These are phyloP conservation scores for Nicotiana sylvestris DNA, from an alignment of 257 asterid species.

Conservation along the genomic window DNA sequence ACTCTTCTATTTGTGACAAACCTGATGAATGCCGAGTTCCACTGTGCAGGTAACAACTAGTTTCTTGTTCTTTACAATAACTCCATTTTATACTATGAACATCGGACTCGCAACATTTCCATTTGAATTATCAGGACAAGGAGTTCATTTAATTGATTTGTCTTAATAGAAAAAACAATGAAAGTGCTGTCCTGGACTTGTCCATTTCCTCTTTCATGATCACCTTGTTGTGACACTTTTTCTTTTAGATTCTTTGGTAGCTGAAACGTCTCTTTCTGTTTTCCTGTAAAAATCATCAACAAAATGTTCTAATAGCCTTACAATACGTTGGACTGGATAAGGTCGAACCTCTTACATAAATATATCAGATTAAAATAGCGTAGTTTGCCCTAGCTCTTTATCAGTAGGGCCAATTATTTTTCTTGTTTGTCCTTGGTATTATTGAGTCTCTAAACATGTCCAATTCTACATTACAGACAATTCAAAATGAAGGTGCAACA, in stretches of 20 bases:
- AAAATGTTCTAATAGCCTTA: background rate
- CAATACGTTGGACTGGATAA: background rate
- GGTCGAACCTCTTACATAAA: background rate
- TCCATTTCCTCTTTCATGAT: slow-evolving; percentile 1
- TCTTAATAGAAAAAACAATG: background rate
- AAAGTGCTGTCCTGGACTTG: background rate
- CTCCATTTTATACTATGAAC: no score
- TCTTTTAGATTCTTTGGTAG: background rate
- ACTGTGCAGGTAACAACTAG: slow-evolving; percentile 57
- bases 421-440: background rate
- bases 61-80: no score
- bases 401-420: slow-evolving; percentile 13
- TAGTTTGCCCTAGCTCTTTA: background rate
- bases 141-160: background rate
- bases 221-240: background rate
- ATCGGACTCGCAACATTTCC: no score
- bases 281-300: background rate
- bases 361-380: background rate
- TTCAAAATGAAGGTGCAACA: slow-evolving; percentile 54
- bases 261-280: background rate
- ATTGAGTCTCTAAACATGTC: background rate
- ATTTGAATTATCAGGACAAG: background rate
- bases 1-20: slow-evolving; percentile 73
- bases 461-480: slow-evolving; percentile 40
- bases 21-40: slow-evolving; percentile 81